phyloP scores from a whole-genome alignment of 2,329 filamentous ascomycete genomes.

The Verticillium klebahnii region DNA sequence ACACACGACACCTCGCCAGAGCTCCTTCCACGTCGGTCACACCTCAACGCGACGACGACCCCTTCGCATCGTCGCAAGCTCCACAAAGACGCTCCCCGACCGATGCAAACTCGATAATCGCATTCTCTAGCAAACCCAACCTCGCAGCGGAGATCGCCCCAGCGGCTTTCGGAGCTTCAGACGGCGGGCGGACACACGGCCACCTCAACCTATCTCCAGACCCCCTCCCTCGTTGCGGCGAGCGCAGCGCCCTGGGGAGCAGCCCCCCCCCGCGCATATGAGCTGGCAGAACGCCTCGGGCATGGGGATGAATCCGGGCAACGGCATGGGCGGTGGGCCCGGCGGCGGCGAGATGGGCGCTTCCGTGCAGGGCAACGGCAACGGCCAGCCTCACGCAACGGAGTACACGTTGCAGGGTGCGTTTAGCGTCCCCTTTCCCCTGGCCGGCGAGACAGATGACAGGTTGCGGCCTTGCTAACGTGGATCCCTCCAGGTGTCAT shows the following conservation, averaged over 20 bases:
- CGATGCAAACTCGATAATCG: neutral
- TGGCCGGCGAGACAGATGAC: conserved; percentile 3
- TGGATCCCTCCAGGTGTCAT: conserved; percentile 67
- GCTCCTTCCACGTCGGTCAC: neutral
- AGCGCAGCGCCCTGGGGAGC: conserved; percentile 4
- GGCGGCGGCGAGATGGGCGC: conserved; percentile 29
- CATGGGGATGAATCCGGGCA: conserved; percentile 36
- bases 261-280: conserved; percentile 18
- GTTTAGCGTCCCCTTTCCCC: conserved; percentile 2
- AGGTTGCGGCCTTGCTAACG: neutral
- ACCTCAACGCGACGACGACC: neutral
- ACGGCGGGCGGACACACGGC: neutral
- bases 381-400: conserved; percentile 52
- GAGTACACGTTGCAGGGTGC: conserved; percentile 57
- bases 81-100: neutral
- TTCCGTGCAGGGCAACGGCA: conserved; percentile 39
- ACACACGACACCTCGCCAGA: neutral
- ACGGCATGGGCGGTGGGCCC: conserved; percentile 36
- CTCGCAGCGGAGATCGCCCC: neutral
- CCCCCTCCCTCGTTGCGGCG: neutral
- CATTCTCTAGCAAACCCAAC: neutral
- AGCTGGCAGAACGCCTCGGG: conserved; percentile 30
- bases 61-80: neutral
- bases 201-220: neutral
- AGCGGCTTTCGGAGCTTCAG: neutral